Evolutionary conservation across 1,139 yeast species (phyloP).

Genomic region (Scheffersomyces parashehatae): DNA sequence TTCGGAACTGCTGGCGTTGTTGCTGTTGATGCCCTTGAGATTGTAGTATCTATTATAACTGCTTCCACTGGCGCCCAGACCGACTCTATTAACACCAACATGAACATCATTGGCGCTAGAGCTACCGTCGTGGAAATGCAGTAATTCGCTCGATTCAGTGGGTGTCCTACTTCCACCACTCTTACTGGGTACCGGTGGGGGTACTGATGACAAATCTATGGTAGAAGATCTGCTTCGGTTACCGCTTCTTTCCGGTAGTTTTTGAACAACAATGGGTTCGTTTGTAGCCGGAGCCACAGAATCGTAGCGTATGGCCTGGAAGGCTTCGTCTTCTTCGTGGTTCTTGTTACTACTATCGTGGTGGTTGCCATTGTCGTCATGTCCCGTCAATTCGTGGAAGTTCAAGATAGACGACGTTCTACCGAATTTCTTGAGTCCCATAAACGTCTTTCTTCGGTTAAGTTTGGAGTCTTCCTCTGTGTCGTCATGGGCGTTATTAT

Average conservation of each 20-base stretch:
- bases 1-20: conserved; percentile 5
- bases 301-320: conserved; percentile 40
- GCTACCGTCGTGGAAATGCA: too few species aligned
- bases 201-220: too few species aligned
- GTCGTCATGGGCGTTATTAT: not conserved
- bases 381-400: conserved; percentile 7
- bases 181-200: too few species aligned
- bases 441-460: conserved; percentile 3
- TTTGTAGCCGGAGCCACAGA: conserved; percentile 19
- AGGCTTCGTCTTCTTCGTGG: conserved; percentile 11
- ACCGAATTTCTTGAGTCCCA: conserved; percentile 18
- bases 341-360: not conserved
- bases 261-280: conserved; percentile 33
- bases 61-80: too few species aligned
- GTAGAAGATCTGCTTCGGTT: not conserved
- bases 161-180: too few species aligned
- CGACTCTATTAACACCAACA: too few species aligned
- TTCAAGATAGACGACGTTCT: conserved; percentile 16
- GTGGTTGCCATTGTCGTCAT: not conserved
- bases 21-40: conserved; percentile 4
- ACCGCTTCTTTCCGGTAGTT: conserved; percentile 23
- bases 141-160: too few species aligned
- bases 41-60: too few species aligned
- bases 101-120: too few species aligned
- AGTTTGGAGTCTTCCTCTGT: not conserved